Conservation (phyloP, 495 filamentous ascomycete species). For the Elaphomyces granulatus region DNA sequence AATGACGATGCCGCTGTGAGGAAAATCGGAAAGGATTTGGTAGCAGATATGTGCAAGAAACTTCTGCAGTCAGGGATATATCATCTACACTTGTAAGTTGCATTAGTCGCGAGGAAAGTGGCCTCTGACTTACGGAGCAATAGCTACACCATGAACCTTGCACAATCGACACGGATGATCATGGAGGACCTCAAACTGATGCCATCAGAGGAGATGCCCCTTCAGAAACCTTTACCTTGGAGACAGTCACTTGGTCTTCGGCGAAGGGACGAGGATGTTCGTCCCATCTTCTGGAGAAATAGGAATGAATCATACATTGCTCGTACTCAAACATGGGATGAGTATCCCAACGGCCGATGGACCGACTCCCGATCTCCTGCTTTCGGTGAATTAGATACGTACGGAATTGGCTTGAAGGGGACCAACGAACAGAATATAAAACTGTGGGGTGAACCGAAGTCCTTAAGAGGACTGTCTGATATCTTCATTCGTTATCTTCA, state of each 20-base stretch:
- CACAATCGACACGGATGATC: slow-evolving; percentile 84
- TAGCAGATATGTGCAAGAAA: slow-evolving; percentile 84
- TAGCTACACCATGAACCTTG: slow-evolving; percentile 97
- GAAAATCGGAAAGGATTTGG: slow-evolving; percentile 74
- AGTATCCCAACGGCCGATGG: slow-evolving; percentile 98
- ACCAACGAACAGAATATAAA: slow-evolving; percentile 94
- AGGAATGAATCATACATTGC: slow-evolving; percentile 88
- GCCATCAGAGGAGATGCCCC: slow-evolving; percentile 58
- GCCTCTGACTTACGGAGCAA: neutral
- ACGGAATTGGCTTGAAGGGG: slow-evolving; percentile 90
- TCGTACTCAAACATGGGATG: slow-evolving; percentile 97
- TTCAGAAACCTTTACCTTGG: slow-evolving; percentile 83
- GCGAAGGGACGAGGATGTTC: slow-evolving; percentile 84
- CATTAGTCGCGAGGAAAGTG: slow-evolving; percentile 1
- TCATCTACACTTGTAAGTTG: slow-evolving; percentile 73
- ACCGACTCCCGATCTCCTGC: slow-evolving; percentile 94
- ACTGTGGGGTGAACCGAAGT: slow-evolving; percentile 79
- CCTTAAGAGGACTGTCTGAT: slow-evolving; percentile 61
- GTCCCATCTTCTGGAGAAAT: slow-evolving; percentile 98
- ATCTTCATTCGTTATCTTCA: slow-evolving; percentile 75
- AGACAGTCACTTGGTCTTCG: slow-evolving; percentile 82
- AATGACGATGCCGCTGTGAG: slow-evolving; percentile 89
- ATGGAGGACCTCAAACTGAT: slow-evolving; percentile 74
- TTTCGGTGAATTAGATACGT: slow-evolving; percentile 91
- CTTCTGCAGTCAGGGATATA: slow-evolving; percentile 68